Evolutionary conservation across 78 protist species (phyloP), one percentile per base, ranked within the genome.

Genomic region (Tieghemostelium lacteum): DNA sequence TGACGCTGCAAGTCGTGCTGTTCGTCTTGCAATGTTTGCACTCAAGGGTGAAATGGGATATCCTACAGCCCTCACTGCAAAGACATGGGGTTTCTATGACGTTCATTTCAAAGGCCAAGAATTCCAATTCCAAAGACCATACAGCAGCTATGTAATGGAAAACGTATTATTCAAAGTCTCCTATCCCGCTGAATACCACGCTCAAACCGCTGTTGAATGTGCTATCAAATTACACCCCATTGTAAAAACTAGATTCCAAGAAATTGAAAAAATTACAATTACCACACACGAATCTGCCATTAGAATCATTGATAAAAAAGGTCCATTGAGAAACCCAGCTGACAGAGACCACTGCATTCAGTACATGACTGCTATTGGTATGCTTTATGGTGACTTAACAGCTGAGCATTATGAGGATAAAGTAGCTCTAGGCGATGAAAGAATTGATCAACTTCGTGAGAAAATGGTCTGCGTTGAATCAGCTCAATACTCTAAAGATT

Each of bases 261-360:
- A 28, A 2, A 50, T 92, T 3, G 75, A 92, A 33, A 36, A 45
- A 1, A 71, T 92, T 29, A 29, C 28, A 8, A 75, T 92, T 7
- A 49, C 50, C 75, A 92, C 89, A 14, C 74, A 74, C 36, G 87
- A 85, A 52, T 71, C 93, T 65, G 86, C 95, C 65, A 85, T 92
- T 24, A 37, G 95, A 34, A 92, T 92, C 75, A 92, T 92, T 52
- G 95, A 92, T 73, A 92, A 92, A 62, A 72, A 64, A 26, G 95
- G 95, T 5, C 29, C 39, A 7, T 77, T 92, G 40, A 50, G 65
- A 22, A 92, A 92, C 10, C 87, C 86, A 14, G 85, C 95, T 0
- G 95, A 92, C 20, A 29, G 95, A 16, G 95, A 92, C 5, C 95
- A 92, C 22, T 92, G 95, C 54, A 37, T 92, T 62, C 95, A 92